phyloP scores from a whole-genome alignment of 1,284 basidiomycete genomes.

The Tilletia setariae region DNA sequence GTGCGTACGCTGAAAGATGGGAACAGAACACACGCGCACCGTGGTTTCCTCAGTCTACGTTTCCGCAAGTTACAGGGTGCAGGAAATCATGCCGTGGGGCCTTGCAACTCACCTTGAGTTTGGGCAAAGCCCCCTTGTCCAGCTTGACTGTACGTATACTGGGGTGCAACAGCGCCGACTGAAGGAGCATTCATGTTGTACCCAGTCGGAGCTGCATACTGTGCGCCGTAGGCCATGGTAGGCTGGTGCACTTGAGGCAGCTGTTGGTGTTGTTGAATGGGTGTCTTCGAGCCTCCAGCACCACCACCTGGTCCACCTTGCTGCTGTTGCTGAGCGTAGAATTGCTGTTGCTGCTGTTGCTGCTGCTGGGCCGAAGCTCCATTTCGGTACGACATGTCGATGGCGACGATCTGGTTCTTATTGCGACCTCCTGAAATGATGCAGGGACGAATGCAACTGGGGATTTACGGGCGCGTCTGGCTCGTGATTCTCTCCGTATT shows the following conservation, averaged over 20 bases:
- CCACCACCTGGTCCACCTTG: neutral
- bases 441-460: neutral
- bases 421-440: neutral
- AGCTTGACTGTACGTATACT: slow-evolving; percentile 38
- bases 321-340: neutral
- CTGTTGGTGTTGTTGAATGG: slow-evolving; percentile 22
- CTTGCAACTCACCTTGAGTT: slow-evolving; percentile 38
- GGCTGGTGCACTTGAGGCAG: slow-evolving; percentile 41
- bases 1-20: slow-evolving; percentile 34
- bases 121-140: slow-evolving; percentile 48
- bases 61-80: neutral
- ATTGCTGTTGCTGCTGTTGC: slow-evolving; percentile 11
- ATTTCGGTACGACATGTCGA: slow-evolving; percentile 5
- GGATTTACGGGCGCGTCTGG: neutral
- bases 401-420: neutral
- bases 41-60: neutral
- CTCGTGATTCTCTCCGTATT: too few relatives aligned
- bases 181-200: slow-evolving; percentile 28
- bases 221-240: slow-evolving; percentile 44
- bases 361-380: slow-evolving; percentile 1
- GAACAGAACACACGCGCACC: neutral
- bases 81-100: neutral
- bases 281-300: slow-evolving; percentile 20
- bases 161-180: neutral
- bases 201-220: slow-evolving; percentile 41